A percentile compares a stretch with the other conserved stretches of the same genome.
Conservation (phyloP, 257 asterid genomes). For the Solanum paucissectum region DNA sequence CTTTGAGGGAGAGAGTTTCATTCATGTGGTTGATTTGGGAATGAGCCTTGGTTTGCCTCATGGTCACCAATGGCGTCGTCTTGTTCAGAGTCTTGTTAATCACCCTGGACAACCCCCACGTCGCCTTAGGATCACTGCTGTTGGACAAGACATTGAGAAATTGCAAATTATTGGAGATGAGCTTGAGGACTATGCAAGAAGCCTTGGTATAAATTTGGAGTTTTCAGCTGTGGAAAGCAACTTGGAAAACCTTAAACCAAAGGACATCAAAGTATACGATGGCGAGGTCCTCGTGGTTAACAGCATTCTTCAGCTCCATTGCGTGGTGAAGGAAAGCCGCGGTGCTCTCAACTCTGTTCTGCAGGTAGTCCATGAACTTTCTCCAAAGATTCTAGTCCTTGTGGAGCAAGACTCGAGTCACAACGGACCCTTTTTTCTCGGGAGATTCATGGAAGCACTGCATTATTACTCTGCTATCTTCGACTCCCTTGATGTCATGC, state of each 20-base stretch:
- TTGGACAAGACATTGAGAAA: constrained; percentile 32
- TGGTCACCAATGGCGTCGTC: constrained; percentile 64
- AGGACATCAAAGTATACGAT: constrained; percentile 30
- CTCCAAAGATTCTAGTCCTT: constrained; percentile 48
- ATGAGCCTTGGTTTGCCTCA: constrained; percentile 61
- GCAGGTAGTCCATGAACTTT: constrained; percentile 43
- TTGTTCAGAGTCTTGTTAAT: constrained; percentile 43
- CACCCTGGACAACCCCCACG: constrained; percentile 20
- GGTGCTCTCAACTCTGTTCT: constrained; percentile 67
- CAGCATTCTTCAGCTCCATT: constrained; percentile 63
- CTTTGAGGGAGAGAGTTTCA: constrained; percentile 88
- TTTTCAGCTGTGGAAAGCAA: constrained; percentile 44
- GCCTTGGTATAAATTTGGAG: constrained; percentile 30
- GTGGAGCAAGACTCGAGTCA: constrained; percentile 89
- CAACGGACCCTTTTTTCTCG: constrained; percentile 74
- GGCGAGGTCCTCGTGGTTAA: constrained; percentile 59
- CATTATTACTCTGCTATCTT: constrained; percentile 73
- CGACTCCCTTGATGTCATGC: constrained; percentile 63
- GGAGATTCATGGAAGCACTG: constrained; percentile 78
- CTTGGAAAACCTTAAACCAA: constrained; percentile 41
- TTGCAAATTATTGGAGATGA: constrained; percentile 43
- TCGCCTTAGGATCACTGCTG: constrained; percentile 46
- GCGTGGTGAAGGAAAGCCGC: constrained; percentile 74
- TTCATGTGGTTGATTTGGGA: constrained; percentile 75
- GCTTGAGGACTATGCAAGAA: constrained; percentile 36